A percentile compares a stretch with the other conserved stretches of the same genome.
Evolutionary conservation across 495 filamentous ascomycete genomes (phyloP).

Genomic region (Penicillium angulare): DNA sequence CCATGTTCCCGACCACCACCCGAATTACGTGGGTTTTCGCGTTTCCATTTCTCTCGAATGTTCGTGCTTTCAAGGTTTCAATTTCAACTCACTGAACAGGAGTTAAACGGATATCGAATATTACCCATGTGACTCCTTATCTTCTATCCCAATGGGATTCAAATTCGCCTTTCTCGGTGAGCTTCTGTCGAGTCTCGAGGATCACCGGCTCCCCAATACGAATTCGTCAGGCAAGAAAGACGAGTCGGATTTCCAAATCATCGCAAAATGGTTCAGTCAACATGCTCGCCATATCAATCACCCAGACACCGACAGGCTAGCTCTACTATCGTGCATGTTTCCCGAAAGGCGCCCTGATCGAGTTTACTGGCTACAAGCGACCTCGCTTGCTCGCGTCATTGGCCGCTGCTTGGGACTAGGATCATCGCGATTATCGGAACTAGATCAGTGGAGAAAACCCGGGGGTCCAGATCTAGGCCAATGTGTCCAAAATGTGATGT

Average conservation of each 20-base stretch:
- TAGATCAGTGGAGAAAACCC: slow-evolving; percentile 58
- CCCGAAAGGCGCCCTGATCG: slow-evolving; percentile 74
- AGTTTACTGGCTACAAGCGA: slow-evolving; percentile 65
- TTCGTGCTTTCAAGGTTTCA: neutral
- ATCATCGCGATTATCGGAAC: slow-evolving; percentile 52
- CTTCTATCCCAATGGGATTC: slow-evolving; percentile 52
- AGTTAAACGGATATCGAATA: neutral
- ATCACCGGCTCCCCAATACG: slow-evolving; percentile 39
- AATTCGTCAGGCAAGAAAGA: slow-evolving; percentile 29
- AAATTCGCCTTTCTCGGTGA: slow-evolving; percentile 60
- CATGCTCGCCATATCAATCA: slow-evolving; percentile 53
- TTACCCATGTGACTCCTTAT: neutral
- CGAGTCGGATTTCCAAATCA: slow-evolving; percentile 32
- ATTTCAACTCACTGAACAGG: neutral
- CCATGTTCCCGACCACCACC: too few species aligned
- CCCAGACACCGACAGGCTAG: slow-evolving; percentile 50
- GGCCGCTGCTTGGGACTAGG: slow-evolving; percentile 63
- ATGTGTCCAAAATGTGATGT: slow-evolving; percentile 67
- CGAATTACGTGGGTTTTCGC: neutral
- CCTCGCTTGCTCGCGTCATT: slow-evolving; percentile 59
- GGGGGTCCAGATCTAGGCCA: slow-evolving; percentile 64
- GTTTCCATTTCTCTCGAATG: neutral
- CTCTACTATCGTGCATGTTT: slow-evolving; percentile 69
- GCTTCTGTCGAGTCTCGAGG: slow-evolving; percentile 55
- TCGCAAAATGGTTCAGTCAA: slow-evolving; percentile 59